Evolutionary conservation across 2,329 filamentous ascomycete species (phyloP).

Genomic region (Penicillium capsulatum): DNA sequence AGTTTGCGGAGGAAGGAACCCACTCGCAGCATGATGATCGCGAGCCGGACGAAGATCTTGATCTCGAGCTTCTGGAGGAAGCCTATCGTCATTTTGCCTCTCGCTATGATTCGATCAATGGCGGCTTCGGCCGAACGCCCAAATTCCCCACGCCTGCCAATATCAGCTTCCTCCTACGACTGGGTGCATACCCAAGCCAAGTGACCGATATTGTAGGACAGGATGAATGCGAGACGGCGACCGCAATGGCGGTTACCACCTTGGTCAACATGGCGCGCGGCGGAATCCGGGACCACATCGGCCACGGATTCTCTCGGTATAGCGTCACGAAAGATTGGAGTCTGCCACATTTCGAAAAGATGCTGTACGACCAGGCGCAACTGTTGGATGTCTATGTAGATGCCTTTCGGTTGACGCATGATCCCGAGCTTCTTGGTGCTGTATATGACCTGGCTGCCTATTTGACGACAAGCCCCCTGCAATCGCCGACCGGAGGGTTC

Average conservation of each 20-base stretch:
- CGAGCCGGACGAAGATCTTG: constrained; percentile 64
- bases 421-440: constrained; percentile 69
- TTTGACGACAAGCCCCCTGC: constrained; percentile 67
- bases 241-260: constrained; percentile 75
- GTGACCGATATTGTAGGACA: constrained; percentile 86
- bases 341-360: constrained; percentile 94
- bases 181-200: constrained; percentile 65
- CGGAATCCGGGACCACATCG: constrained; percentile 70
- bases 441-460: constrained; percentile 85
- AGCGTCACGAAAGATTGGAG: constrained; percentile 91
- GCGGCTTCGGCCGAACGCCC: constrained; percentile 74
- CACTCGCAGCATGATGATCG: constrained; percentile 43
- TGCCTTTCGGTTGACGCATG: constrained; percentile 67
- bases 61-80: constrained; percentile 87
- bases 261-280: constrained; percentile 71
- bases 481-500: constrained; percentile 67
- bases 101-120: constrained; percentile 73
- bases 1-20: constrained; percentile 85
- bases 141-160: constrained; percentile 91
- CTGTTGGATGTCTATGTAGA: constrained; percentile 80
- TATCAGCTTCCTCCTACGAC: constrained; percentile 71
- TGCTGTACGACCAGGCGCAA: constrained; percentile 88
- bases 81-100: constrained; percentile 74
- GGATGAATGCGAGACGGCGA: constrained; percentile 67
- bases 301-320: constrained; percentile 76